Base-by-base conservation (phyloP, 2,329 filamentous ascomycete genomes). In the Curvularia sp. region DNA sequence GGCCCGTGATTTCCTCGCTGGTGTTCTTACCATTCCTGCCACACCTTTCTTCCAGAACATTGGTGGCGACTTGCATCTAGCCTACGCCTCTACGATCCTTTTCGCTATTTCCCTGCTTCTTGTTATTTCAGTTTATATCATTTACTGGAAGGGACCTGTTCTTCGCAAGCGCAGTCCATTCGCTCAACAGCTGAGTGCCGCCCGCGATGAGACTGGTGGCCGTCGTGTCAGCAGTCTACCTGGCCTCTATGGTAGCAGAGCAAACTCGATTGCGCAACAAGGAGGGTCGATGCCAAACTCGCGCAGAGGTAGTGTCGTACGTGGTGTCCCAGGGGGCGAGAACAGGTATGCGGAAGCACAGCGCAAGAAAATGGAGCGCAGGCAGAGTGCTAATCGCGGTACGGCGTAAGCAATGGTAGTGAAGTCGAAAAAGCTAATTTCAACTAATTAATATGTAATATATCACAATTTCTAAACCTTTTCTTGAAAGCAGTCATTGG, bases 1-100 rank as follows among this genome's bases (percentile, higher is more conserved):
- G 82, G 83, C 89, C 3, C 84, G 90, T 62, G 90, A 93, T 70
- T 89, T 93, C 77, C 79, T 93, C 0, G 90, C 90, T 4, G 90
- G 90, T 76, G 81, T 92, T 3, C 84, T 91, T 2, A 90, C 89
- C 0, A 82, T 92, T 35, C 88, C 87, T 3, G 87, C 89, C 0
- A 85, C 84, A 0, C 89, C 89, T 0, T 81, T 85, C 63, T 86
- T 83, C 70, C 62, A 76, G 18, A 82, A 77, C 48, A 77, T 77
- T 31, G 72, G 72, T 15, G 65, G 57, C 50, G 63, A 69, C 4
- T 81, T 69, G 71, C 86, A 76, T 49, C 67, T 78, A 5, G 81
- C 85, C 30, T 81, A 81, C 61, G 85, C 86, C 0, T 85, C 83
- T 26, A 84, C 84, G 0, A 80, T 87, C n/a, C 80, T 88, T 0